Percentiles rank a stretch among this genome's conserved stretches.
phyloP scores from a whole-genome alignment of 2,329 filamentous ascomycete species.

The Tolypocladium guangdongense region DNA sequence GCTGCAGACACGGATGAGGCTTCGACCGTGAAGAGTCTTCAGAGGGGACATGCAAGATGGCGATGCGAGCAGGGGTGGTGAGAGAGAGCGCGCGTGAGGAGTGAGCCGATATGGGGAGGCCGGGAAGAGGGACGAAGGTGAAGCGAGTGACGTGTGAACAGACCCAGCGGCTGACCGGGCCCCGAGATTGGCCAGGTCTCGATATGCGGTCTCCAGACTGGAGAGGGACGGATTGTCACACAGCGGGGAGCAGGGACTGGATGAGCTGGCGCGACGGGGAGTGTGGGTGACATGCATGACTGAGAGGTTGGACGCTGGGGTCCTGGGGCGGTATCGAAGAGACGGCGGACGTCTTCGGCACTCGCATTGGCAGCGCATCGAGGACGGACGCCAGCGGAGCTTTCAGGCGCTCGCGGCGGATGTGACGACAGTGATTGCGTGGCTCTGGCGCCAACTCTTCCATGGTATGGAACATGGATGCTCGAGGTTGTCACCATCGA shows the following conservation, averaged over 20 bases:
- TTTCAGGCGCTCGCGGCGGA: no score
- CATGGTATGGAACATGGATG: neutral
- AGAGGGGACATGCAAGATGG: constrained; percentile 14
- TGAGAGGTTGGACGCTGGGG: neutral
- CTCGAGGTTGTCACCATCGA: neutral
- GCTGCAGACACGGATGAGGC: constrained; percentile 4
- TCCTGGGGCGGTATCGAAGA: neutral
- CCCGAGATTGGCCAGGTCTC: constrained; percentile 41
- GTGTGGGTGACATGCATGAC: constrained; percentile 14
- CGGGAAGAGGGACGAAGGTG: constrained; percentile 5
- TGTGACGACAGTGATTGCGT: neutral
- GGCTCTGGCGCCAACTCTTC: neutral
- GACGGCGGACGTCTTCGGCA: neutral
- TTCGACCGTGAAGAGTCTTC: constrained; percentile 1
- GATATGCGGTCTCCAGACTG: constrained; percentile 12
- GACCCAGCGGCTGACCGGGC: constrained; percentile 33
- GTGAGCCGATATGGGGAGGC: neutral
- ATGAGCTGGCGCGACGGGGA: constrained; percentile 6
- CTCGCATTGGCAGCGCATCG: no score
- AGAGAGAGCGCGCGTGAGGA: neutral
- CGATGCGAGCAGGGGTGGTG: constrained; percentile 1
- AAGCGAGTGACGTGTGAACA: constrained; percentile 12
- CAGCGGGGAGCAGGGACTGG: constrained; percentile 10
- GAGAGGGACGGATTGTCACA: constrained; percentile 16
- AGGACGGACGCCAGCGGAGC: neutral